These are phyloP conservation scores for Neonectria magnoliae DNA, from an alignment of 2,329 filamentous ascomycete species.

Conservation along the genomic window DNA sequence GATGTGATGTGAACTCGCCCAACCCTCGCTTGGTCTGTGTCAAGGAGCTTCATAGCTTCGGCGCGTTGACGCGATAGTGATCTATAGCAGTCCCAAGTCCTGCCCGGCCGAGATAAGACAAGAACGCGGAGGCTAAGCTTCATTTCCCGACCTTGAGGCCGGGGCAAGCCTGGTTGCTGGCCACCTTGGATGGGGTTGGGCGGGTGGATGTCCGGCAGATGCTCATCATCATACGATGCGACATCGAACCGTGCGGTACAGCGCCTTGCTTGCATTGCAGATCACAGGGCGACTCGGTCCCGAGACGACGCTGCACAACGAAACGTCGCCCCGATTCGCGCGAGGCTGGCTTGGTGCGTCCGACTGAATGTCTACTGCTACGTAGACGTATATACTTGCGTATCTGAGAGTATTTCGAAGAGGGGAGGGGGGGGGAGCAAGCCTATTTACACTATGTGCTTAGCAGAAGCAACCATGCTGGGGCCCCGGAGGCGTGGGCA, in stretches of 20 bases:
- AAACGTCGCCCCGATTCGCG: conserved; percentile 16
- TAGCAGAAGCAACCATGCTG: not conserved
- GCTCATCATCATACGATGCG: conserved; percentile 34
- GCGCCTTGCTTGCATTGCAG: conserved; percentile 29
- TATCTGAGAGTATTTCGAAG: not conserved
- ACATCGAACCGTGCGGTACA: conserved; percentile 14
- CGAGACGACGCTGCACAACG: conserved; percentile 15
- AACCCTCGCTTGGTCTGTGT: conserved; percentile 12
- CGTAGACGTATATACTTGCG: too few species aligned
- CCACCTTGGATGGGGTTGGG: conserved; percentile 9
- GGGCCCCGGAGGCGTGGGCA: conserved; percentile 2
- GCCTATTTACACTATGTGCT: not conserved
- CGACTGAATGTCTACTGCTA: not conserved
- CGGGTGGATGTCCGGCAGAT: conserved; percentile 20
- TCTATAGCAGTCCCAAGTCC: conserved; percentile 6
- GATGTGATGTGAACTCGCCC: conserved; percentile 12
- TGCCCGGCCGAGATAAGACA: conserved; percentile 34
- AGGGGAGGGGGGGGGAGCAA: not conserved
- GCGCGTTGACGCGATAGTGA: conserved; percentile 22
- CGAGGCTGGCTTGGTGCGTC: conserved; percentile 20
- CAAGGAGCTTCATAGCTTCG: conserved; percentile 15
- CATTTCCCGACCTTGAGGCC: conserved; percentile 30
- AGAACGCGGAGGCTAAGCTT: conserved; percentile 25
- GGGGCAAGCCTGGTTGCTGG: conserved; percentile 13
- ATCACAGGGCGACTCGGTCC: conserved; percentile 24